Evolutionary conservation across 1,139 yeast genomes (phyloP).

Genomic region (Taiozyma sp.): DNA sequence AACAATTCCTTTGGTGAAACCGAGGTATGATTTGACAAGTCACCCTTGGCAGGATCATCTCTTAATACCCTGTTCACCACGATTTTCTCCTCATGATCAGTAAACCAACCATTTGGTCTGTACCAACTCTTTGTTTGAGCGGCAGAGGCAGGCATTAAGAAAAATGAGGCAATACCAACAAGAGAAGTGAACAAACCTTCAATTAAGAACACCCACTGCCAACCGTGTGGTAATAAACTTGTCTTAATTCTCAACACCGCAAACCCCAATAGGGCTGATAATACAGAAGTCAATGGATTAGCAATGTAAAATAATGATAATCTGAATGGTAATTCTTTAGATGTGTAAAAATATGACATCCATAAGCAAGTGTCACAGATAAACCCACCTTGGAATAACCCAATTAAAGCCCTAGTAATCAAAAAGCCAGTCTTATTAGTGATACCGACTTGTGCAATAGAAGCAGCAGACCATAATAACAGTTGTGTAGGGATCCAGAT

Average conservation of each 20-base stretch:
- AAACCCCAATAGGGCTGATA: constrained; percentile 34
- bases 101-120: constrained; percentile 54
- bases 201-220: constrained; percentile 56
- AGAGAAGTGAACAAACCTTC: constrained; percentile 48
- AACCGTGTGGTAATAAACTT: constrained; percentile 20
- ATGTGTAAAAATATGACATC: constrained; percentile 50
- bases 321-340: constrained; percentile 42
- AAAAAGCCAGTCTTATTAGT: constrained; percentile 32
- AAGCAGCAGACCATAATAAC: constrained; percentile 43
- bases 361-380: constrained; percentile 50
- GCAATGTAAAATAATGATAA: constrained; percentile 42
- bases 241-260: constrained; percentile 40
- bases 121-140: constrained; percentile 40
- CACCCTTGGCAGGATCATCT: constrained; percentile 65
- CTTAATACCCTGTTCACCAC: constrained; percentile 54
- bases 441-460: constrained; percentile 40
- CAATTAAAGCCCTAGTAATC: constrained; percentile 41
- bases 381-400: constrained; percentile 50
- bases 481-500: constrained; percentile 50
- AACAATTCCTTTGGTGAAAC: constrained; percentile 36
- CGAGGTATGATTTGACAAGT: constrained; percentile 60
- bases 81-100: constrained; percentile 51
- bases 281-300: constrained; percentile 1
- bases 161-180: constrained; percentile 44
- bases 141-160: constrained; percentile 51